These are phyloP conservation scores for Spathaspora hagerdaliae DNA, from an alignment of 805 yeast genomes.

Conservation along the genomic window DNA sequence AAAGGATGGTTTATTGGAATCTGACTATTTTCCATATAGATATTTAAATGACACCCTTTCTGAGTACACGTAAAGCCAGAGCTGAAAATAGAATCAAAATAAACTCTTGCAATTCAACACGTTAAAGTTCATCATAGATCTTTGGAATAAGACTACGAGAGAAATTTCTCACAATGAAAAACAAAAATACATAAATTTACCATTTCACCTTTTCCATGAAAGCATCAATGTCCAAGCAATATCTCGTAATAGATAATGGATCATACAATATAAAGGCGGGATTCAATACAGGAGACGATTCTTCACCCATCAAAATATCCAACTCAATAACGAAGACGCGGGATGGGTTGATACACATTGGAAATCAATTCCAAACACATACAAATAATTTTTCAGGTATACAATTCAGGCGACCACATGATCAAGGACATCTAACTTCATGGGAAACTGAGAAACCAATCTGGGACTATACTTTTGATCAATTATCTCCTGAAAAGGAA, in stretches of 20 bases:
- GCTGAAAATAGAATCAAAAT: too few relatives aligned
- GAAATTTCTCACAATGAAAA: too few relatives aligned
- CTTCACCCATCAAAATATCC: slow-evolving; percentile 38
- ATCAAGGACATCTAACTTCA: slow-evolving; percentile 81
- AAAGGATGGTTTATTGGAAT: too few relatives aligned
- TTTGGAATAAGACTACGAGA: too few relatives aligned
- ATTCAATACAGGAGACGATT: slow-evolving; percentile 15
- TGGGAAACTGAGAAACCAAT: slow-evolving; percentile 89
- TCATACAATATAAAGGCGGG: slow-evolving; percentile 69
- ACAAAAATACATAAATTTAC: too few relatives aligned
- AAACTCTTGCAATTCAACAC: too few relatives aligned
- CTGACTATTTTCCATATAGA: too few relatives aligned
- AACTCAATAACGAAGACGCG: slow-evolving; percentile 73
- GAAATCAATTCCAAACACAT: slow-evolving; percentile 56
- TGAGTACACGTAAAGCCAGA: too few relatives aligned
- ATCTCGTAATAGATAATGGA: slow-evolving; percentile 83
- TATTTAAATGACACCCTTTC: too few relatives aligned
- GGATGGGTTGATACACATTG: slow-evolving; percentile 70
- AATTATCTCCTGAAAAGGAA: slow-evolving; percentile 9
- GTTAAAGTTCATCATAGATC: too few relatives aligned
- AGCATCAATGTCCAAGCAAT: slow-evolving; percentile 9
- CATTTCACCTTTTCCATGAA: too few relatives aligned
- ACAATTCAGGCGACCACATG: slow-evolving; percentile 74
- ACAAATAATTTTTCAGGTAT: slow-evolving; percentile 75
- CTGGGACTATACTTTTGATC: slow-evolving; percentile 77